A percentile compares a stretch with the other conserved stretches of the same genome.
These are phyloP conservation scores for Pterula multifida DNA, from an alignment of 1,284 basidiomycete species.

Conservation along the genomic window DNA sequence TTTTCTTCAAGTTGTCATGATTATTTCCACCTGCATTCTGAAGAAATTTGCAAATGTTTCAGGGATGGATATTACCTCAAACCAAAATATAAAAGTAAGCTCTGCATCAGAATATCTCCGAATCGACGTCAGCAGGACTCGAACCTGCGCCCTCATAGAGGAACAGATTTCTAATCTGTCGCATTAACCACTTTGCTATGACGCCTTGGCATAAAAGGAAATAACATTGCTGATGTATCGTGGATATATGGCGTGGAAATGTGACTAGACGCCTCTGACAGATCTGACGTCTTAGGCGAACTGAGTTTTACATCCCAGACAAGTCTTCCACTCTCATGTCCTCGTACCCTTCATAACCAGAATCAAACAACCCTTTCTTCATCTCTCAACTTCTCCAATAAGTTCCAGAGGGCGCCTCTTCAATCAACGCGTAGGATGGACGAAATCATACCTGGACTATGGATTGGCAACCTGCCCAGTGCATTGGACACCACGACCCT, in stretches of 20 bases:
- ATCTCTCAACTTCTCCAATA: not conserved
- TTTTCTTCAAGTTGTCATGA: no score
- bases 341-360: not conserved
- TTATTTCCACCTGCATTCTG: no score
- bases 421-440: conserved; percentile 46
- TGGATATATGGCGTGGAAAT: not conserved
- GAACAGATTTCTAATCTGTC: conserved; percentile 3
- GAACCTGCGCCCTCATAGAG: conserved; percentile 1
- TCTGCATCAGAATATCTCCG: no score
- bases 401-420: no score
- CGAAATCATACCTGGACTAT: conserved; percentile 49
- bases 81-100: no score
- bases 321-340: not conserved
- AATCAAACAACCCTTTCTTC: not conserved
- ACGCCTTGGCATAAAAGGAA: no score
- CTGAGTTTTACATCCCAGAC: no score
- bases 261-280: no score
- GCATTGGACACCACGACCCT: conserved; percentile 41
- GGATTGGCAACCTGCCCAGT: conserved; percentile 52
- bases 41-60: no score
- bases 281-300: no score
- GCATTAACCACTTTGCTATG: conserved; percentile 2
- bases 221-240: no score
- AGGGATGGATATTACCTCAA: no score
- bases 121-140: conserved; percentile 1